These are phyloP conservation scores for Neoboletus magnificus DNA, from an alignment of 768 basidiomycete genomes.

Conservation along the genomic window DNA sequence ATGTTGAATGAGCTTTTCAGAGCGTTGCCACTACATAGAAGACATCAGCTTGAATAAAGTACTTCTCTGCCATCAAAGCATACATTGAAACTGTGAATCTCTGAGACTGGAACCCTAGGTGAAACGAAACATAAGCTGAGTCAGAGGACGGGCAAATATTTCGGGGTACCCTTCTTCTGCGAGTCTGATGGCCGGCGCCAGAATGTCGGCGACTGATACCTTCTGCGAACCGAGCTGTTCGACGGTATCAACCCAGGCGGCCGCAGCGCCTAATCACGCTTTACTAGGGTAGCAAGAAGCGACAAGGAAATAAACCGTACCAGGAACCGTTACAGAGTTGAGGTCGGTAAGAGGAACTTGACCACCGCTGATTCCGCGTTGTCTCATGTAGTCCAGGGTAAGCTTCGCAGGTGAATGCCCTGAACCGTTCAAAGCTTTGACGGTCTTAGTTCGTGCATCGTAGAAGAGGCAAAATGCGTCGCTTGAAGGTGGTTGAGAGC, in stretches of 20 bases:
- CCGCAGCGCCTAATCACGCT: slow-evolving; percentile 69
- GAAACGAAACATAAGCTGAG: neutral
- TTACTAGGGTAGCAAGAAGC: slow-evolving; percentile 1
- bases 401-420: slow-evolving; percentile 82
- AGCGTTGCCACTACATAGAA: slow-evolving; percentile 41
- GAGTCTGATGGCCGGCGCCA: slow-evolving; percentile 85
- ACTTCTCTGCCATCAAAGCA: slow-evolving; percentile 13
- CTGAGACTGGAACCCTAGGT: slow-evolving; percentile 79
- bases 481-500: slow-evolving; percentile 36
- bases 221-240: slow-evolving; percentile 74
- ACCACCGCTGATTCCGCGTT: slow-evolving; percentile 62
- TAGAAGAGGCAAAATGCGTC: slow-evolving; percentile 94
- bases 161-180: slow-evolving; percentile 83
- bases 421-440: slow-evolving; percentile 91
- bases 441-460: slow-evolving; percentile 74
- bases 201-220: slow-evolving; percentile 61
- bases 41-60: slow-evolving; percentile 1
- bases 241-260: slow-evolving; percentile 92
- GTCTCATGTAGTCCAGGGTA: slow-evolving; percentile 65
- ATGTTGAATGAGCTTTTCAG: slow-evolving; percentile 66
- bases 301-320: slow-evolving; percentile 28
- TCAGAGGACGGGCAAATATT: neutral
- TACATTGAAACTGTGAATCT: slow-evolving; percentile 65
- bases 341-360: slow-evolving; percentile 77
- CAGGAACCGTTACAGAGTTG: slow-evolving; percentile 90